Evolutionary conservation across 495 filamentous ascomycete genomes (phyloP), one percentile per base, ranked within the genome.

Genomic region (Talaromyces ruber): DNA sequence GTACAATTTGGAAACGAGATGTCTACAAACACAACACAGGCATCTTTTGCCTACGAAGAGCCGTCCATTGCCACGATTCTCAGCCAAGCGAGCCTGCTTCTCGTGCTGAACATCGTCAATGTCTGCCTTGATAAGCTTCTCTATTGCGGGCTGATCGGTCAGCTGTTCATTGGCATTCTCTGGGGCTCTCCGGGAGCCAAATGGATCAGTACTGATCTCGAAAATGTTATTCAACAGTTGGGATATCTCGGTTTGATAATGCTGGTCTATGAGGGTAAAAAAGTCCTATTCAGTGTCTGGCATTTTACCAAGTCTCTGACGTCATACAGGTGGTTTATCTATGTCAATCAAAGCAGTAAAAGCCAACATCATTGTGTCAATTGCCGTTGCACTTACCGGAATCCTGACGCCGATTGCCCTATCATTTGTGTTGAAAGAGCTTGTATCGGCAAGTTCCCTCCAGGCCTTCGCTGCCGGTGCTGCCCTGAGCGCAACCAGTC

Each of bases 171-270:
- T 26, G 90, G 90, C 28, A 78, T 90, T 3, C 76, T 85, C 29
- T 93, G 84, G 79, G 87, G 90, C 26, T 78, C 79, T 0, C 88
- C 88, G 0, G 80, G 85, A 0, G 70, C 72, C 28, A 77, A 83
- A 65, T 85, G 81, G 79, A 72, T 88, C 12, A 64, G 69, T 29
- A 60, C 52, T 0, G 67, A 70, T 4, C 69, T 72, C n/a, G 79
- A 92, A 70, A 66, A 80, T 3, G 76, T 78, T 0, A 80, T 91
- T 50, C 81, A 87, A 8, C 80, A 86, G 50, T 68, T 93, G n/a
- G 90, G 90, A 0, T 93, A 93, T 67, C 70, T 93, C 0, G 90
- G 91, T 0, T 66, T 94, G 39, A 82, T 93, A 12, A 71, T 92
- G 50, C 73, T 93, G 9, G 88, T 94, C 2, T 92, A 86, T 67